phyloP scores from a whole-genome alignment of 257 asterid genomes.

The Forsythia viridissima region DNA sequence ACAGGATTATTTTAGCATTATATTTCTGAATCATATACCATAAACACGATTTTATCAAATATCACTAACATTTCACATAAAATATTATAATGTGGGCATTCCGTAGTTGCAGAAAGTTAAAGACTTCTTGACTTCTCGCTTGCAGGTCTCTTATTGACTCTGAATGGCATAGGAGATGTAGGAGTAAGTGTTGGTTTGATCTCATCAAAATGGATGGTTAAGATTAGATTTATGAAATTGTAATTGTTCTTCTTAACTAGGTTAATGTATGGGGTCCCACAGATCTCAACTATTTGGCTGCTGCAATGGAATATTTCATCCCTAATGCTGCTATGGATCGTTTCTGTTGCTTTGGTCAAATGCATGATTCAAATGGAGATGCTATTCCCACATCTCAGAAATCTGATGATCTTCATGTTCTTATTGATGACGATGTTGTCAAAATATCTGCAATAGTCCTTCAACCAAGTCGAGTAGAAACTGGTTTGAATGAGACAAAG shows the following conservation, averaged over 20 bases:
- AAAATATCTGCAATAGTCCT: slow-evolving; percentile 80
- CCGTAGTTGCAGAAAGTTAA: slow-evolving; percentile 1
- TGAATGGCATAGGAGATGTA: slow-evolving; percentile 87
- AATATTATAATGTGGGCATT: not conserved
- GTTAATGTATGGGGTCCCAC: slow-evolving; percentile 95
- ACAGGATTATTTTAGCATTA: not conserved
- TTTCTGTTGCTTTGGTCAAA: slow-evolving; percentile 74
- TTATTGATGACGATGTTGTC: slow-evolving; percentile 79
- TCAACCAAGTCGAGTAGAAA: slow-evolving; percentile 50
- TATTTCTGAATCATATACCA: not conserved
- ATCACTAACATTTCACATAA: not conserved
- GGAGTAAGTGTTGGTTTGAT: slow-evolving; percentile 60
- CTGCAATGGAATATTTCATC: slow-evolving; percentile 85
- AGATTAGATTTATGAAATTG: slow-evolving; percentile 6
- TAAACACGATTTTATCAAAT: slow-evolving; percentile 6
- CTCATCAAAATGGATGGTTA: not conserved
- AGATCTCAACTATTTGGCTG: slow-evolving; percentile 72
- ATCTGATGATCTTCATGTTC: slow-evolving; percentile 54
- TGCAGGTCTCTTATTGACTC: slow-evolving; percentile 87
- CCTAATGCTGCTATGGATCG: slow-evolving; percentile 92
- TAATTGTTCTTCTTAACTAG: slow-evolving; percentile 31
- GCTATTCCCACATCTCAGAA: slow-evolving; percentile 28
- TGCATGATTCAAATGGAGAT: slow-evolving; percentile 40
- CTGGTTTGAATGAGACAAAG: slow-evolving; percentile 32
- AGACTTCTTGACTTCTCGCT: slow-evolving; percentile 15